Evolutionary conservation across 2,329 filamentous ascomycete species (phyloP).

Genomic region (Capronia coronata): DNA sequence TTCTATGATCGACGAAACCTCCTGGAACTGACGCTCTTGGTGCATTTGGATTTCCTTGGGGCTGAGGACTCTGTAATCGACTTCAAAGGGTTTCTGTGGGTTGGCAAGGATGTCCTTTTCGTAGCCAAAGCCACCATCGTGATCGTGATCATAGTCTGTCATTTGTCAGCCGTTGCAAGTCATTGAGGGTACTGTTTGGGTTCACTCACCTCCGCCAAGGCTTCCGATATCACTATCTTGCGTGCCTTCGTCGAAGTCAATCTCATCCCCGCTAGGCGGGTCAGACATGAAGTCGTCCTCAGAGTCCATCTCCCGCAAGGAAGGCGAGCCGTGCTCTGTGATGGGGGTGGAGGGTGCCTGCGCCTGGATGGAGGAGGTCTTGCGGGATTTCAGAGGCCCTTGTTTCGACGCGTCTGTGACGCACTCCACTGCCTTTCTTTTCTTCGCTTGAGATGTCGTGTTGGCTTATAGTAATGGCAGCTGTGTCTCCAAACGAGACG

Average conservation of each 20-base stretch:
- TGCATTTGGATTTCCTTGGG: slow-evolving; percentile 76
- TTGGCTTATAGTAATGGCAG: slow-evolving; percentile 32
- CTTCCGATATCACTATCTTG: slow-evolving; percentile 63
- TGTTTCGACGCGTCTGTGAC: slow-evolving; percentile 29
- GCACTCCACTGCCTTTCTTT: slow-evolving; percentile 49
- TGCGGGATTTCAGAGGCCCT: slow-evolving; percentile 32
- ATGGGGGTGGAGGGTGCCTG: slow-evolving; percentile 45
- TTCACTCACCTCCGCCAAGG: slow-evolving; percentile 23
- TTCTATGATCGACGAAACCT: slow-evolving; percentile 86
- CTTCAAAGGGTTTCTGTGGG: slow-evolving; percentile 69
- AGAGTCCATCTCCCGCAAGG: slow-evolving; percentile 68
- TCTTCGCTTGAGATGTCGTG: slow-evolving; percentile 49
- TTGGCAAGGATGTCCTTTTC: slow-evolving; percentile 66
- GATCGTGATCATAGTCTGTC: slow-evolving; percentile 52
- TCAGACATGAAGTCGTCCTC: slow-evolving; percentile 90
- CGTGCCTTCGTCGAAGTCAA: slow-evolving; percentile 59
- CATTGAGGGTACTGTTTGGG: not conserved
- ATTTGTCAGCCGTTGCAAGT: slow-evolving; percentile 14
- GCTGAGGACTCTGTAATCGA: slow-evolving; percentile 74
- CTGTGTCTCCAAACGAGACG: slow-evolving; percentile 26
- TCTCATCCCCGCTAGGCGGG: slow-evolving; percentile 67
- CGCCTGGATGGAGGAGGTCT: slow-evolving; percentile 28
- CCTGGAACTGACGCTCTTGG: slow-evolving; percentile 77
- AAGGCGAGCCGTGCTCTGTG: slow-evolving; percentile 38
- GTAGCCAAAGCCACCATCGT: slow-evolving; percentile 57